A percentile compares a stretch with the other conserved stretches of the same genome.
Evolutionary conservation across 257 asterid genomes (phyloP).

Genomic region (Gentiana macrophylla): DNA sequence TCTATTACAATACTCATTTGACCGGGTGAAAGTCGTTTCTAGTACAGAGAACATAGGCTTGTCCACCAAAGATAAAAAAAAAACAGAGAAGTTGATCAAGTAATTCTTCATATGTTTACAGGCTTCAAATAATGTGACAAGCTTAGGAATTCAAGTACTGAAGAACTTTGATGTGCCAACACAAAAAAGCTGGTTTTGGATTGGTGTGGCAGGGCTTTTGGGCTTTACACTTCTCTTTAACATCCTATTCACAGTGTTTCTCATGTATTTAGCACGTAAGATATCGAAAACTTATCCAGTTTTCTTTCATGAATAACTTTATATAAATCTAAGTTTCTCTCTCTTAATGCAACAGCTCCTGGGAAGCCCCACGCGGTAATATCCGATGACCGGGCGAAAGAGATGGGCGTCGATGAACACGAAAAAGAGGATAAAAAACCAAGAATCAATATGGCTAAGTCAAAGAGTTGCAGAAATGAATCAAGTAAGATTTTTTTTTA

Average conservation of each 20-base stretch:
- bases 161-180: slow-evolving; percentile 23
- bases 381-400: slow-evolving; percentile 58
- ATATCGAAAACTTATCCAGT: background rate
- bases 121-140: slow-evolving; percentile 30
- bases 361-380: slow-evolving; percentile 69
- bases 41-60: background rate
- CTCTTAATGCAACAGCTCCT: slow-evolving; percentile 28
- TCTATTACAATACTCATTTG: background rate
- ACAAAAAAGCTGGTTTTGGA: slow-evolving; percentile 45
- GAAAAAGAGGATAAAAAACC: slow-evolving; percentile 27
- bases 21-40: background rate
- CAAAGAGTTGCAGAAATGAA: slow-evolving; percentile 50
- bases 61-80: background rate
- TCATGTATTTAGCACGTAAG: slow-evolving; percentile 41
- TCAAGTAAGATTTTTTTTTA: slow-evolving; percentile 24
- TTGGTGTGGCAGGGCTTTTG: slow-evolving; percentile 34
- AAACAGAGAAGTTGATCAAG: background rate
- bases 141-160: slow-evolving; percentile 32
- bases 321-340: background rate
- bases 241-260: slow-evolving; percentile 33
- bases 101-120: slow-evolving; percentile 5
- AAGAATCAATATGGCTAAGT: slow-evolving; percentile 25
- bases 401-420: slow-evolving; percentile 32
- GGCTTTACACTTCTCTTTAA: slow-evolving; percentile 39
- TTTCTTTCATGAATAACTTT: background rate